Evolutionary conservation across 352 stramenopile genomes (phyloP), one percentile per base, ranked within the genome.

Genomic region (Phytopythium boreale): DNA sequence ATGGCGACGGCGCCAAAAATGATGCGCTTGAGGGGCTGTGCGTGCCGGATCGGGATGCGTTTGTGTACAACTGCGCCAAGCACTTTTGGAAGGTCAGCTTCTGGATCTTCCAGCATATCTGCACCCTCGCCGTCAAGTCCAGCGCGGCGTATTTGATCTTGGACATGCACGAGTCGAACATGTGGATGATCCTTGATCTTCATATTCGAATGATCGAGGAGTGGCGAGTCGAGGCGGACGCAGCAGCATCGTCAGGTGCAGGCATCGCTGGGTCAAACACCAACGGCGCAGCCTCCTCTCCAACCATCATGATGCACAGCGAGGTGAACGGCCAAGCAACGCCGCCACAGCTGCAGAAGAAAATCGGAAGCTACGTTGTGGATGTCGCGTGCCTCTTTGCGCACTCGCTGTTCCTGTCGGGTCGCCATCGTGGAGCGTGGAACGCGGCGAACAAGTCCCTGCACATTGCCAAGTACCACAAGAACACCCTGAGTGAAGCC

Each of bases 41-140:
- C 46, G 63, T 72, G 19, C 60, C 71, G 2, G 78, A 91, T 66
- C 72, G 82, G 26, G 78, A 91, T 36, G 37, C 86, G 9, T 91
- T 91, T 49, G 55, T 89, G 24, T 88, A 85, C 71, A 88, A 89
- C 50, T 79, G 66, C 19, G 81, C 82, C 14, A 74, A 77, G 4
- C 82, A 91, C 56, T 91, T 91, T 41, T 88, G 77, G 63, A 91
- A 90, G 67, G 82, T 91, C 19, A 90, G 77, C 49, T 89, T 72
- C 41, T 93, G 85, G 85, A 75, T 91, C 7, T 90, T 92, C 37
- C 79, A 91, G 61, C 80, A 92, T 53, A 93, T 93, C 58, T 91
- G 85, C 60, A 93, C 85, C 12, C 69, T 93, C 3, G 76, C 82
- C 10, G 71, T 84, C 12, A 79, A 85, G 58, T 93, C 85, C 8